Evolutionary conservation across 2,329 filamentous ascomycete genomes (phyloP).

Genomic region (Davidsoniella virescens): DNA sequence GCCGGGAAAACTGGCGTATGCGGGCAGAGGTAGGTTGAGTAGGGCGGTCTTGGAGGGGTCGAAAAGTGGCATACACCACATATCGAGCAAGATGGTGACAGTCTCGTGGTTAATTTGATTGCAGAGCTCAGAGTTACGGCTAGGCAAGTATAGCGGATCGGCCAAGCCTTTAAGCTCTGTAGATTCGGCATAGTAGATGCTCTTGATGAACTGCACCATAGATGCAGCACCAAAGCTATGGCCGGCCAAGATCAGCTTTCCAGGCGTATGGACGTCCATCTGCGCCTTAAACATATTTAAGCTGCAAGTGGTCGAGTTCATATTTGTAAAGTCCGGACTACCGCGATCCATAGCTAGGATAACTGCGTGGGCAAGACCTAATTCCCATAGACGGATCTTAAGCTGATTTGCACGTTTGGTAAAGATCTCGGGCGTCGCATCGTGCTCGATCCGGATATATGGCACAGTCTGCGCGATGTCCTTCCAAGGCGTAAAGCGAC

Average conservation of each 20-base stretch:
- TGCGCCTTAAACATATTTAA: conserved; percentile 43
- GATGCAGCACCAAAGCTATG: conserved; percentile 72
- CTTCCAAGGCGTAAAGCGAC: conserved; percentile 14
- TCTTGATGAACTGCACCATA: conserved; percentile 62
- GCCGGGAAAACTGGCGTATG: conserved; percentile 36
- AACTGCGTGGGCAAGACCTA: conserved; percentile 54
- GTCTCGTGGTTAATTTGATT: conserved; percentile 52
- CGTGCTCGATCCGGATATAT: conserved; percentile 43
- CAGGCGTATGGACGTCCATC: conserved; percentile 54
- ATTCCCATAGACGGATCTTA: conserved; percentile 61
- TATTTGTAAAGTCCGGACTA: conserved; percentile 18
- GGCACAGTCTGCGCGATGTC: conserved; percentile 20
- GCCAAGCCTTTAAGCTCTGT: conserved; percentile 31
- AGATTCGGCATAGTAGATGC: conserved; percentile 47
- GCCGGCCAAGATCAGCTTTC: conserved; percentile 57
- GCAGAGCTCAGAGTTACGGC: conserved; percentile 36
- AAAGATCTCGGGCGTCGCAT: conserved; percentile 48
- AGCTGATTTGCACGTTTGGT: conserved; percentile 54
- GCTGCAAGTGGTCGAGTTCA: conserved; percentile 30
- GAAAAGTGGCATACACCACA: conserved; percentile 63
- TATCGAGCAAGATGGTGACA: conserved; percentile 55
- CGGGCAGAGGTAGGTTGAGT: conserved; percentile 56
- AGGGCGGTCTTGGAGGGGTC: conserved; percentile 46
- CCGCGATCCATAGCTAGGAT: conserved; percentile 49
- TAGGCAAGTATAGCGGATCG: conserved; percentile 45